Percentiles rank a stretch among this genome's conserved stretches.
These are phyloP conservation scores for Gamsiella multidivaricata DNA, from an alignment of 192 early-diverging fungal genomes.

Conservation along the genomic window DNA sequence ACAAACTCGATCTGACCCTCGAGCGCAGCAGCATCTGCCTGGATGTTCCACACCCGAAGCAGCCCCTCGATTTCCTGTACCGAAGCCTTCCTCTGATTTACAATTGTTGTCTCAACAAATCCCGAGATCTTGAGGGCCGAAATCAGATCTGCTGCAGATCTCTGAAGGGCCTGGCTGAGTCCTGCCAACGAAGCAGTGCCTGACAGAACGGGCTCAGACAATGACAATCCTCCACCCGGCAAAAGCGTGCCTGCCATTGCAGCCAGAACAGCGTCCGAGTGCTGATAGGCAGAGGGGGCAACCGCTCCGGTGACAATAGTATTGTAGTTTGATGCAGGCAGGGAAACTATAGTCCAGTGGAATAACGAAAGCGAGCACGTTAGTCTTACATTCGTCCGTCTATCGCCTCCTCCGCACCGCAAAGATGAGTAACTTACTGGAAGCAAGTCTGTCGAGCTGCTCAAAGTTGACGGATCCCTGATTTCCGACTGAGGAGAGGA, in stretches of 20 bases:
- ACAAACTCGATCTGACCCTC: slow-evolving; percentile 50
- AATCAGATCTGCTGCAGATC: slow-evolving; percentile 60
- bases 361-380: slow-evolving; percentile 31
- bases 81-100: slow-evolving; percentile 47
- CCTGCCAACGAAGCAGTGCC: slow-evolving; percentile 53
- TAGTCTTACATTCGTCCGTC: background rate
- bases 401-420: no score
- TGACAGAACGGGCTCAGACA: slow-evolving; percentile 77
- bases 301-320: slow-evolving; percentile 67
- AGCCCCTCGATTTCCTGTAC: slow-evolving; percentile 58
- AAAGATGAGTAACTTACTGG: slow-evolving; percentile 46
- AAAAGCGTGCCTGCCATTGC: slow-evolving; percentile 71
- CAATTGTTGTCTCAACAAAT: slow-evolving; percentile 75
- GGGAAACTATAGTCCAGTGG: slow-evolving; percentile 60
- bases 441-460: slow-evolving; percentile 81
- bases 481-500: slow-evolving; percentile 58
- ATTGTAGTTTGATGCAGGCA: slow-evolving; percentile 70
- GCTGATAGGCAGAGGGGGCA: slow-evolving; percentile 68
- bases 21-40: slow-evolving; percentile 56
- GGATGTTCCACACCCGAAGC: slow-evolving; percentile 69
- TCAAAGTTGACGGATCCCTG: slow-evolving; percentile 83
- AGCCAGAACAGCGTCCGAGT: slow-evolving; percentile 70
- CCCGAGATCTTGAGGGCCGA: slow-evolving; percentile 86
- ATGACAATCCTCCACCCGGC: slow-evolving; percentile 72
- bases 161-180: slow-evolving; percentile 67